Evolutionary conservation across 1,139 yeast genomes (phyloP), one percentile per base, ranked within the genome.

Genomic region (Suhomyces bribrorum): DNA sequence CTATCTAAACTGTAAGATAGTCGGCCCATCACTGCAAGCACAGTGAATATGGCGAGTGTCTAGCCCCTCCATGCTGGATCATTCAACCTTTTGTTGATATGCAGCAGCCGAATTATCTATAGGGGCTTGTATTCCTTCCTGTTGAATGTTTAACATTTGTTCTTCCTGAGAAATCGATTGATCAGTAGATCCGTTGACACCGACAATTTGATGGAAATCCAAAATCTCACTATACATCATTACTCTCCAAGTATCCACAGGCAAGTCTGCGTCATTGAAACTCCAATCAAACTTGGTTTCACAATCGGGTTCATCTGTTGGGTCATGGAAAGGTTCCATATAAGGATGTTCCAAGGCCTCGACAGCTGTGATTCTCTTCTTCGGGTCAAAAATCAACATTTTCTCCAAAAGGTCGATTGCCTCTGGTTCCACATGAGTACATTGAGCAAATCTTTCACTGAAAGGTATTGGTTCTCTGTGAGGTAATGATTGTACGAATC

Each of bases 211-310:
- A 66, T 92, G 98, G 75, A 90, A 92, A 62, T 90, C 97, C 50
- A 92, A 73, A 47, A 92, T 92, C 66, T 92, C 98, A 36, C 95
- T 85, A 65, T 92, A 92, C 96, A 92, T 92, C 98, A 92, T 92
- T 20, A 90, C 96, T 66, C 96, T 82, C 98, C 98, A 92, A 9
- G 96, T 88, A 57, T 92, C 97, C 15, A 92, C 95, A 1, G 98
- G 97, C 54, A 92, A 75, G 64, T 92, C 98, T 0, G 97, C 97
- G 56, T 94, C 97, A 61, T 92, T 92, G 64, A 92, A 92, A 56
- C 95, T 85, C 99, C 99, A 92, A 66, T 92, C 98, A 55, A 92
- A 92, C 61, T 86, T 86, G 48, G 83, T 86, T 37, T 83, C 89
- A 35, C 98, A 96, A 5, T 80, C 84, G 1, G 99, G 99, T 65